phyloP scores from a whole-genome alignment of 768 basidiomycete species.

The Galerina sulciceps region DNA sequence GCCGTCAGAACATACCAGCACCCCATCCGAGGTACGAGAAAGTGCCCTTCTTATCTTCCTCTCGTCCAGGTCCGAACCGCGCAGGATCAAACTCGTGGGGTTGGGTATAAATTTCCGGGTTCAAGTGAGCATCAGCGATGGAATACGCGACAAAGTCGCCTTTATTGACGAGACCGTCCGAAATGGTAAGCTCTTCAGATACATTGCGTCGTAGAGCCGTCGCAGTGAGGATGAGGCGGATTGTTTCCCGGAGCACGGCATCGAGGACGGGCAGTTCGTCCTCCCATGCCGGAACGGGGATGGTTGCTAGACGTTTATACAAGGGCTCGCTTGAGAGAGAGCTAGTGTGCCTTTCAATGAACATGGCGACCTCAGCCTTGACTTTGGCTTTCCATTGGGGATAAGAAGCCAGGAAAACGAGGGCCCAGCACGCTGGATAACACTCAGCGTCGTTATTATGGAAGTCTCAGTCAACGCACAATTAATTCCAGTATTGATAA shows the following conservation, averaged over 20 bases:
- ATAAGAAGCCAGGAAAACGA: constrained; percentile 37
- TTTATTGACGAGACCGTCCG: constrained; percentile 27
- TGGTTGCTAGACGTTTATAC: constrained; percentile 35
- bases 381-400: constrained; percentile 40
- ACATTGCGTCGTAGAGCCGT: constrained; percentile 41
- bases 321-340: constrained; percentile 29
- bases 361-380: constrained; percentile 30
- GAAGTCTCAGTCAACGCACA: constrained; percentile 25
- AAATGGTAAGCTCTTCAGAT: constrained; percentile 29
- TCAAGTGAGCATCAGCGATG: constrained; percentile 36
- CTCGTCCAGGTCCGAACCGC: constrained; percentile 32
- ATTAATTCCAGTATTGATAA: constrained; percentile 38
- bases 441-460: background rate
- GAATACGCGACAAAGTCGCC: constrained; percentile 42
- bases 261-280: constrained; percentile 43
- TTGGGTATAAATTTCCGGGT: constrained; percentile 38
- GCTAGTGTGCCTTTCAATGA: constrained; percentile 34
- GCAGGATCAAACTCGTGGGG: constrained; percentile 41
- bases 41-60: constrained; percentile 38
- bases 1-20: constrained; percentile 29
- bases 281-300: constrained; percentile 45
- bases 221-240: constrained; percentile 33
- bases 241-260: constrained; percentile 42
- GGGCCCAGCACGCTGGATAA: constrained; percentile 39
- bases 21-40: constrained; percentile 45